Evolutionary conservation across 1,284 basidiomycete species (phyloP).

Genomic region (Irpex sp.): DNA sequence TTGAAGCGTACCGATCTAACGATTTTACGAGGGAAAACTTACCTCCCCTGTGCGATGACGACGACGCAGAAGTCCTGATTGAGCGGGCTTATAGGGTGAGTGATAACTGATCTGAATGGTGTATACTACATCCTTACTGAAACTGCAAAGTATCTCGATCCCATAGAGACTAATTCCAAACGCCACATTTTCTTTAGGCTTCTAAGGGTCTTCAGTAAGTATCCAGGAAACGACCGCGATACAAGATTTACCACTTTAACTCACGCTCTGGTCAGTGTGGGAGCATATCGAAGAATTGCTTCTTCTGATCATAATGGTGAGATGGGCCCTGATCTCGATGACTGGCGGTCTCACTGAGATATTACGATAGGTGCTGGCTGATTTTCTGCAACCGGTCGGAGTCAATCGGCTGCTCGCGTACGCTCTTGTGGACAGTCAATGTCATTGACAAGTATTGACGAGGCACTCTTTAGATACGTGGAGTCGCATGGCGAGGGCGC

Average conservation of each 20-base stretch:
- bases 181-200: constrained; percentile 22
- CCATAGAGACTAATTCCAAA: constrained; percentile 10
- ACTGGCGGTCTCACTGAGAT: not conserved
- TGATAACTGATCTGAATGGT: not conserved
- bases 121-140: not conserved
- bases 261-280: constrained; percentile 9
- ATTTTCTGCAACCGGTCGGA: constrained; percentile 24
- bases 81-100: constrained; percentile 22
- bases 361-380: not conserved
- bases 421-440: not conserved
- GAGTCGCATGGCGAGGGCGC: constrained; percentile 36
- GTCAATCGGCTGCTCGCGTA: constrained; percentile 40
- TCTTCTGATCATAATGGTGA: constrained; percentile 17
- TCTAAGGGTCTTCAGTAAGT: constrained; percentile 16
- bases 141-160: constrained; percentile 27
- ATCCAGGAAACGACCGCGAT: not conserved
- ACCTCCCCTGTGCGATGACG: constrained; percentile 40
- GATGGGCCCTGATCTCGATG: too few relatives aligned
- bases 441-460: not conserved
- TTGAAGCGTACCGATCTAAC: constrained; percentile 12
- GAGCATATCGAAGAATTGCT: constrained; percentile 20
- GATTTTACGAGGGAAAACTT: constrained; percentile 19
- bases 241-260: too few relatives aligned
- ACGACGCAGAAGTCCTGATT: constrained; percentile 32
- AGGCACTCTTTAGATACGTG: constrained; percentile 35